Evolutionary conservation across 805 yeast species (phyloP), one percentile per base, ranked within the genome.

Genomic region (Metschnikowia hibisci): DNA sequence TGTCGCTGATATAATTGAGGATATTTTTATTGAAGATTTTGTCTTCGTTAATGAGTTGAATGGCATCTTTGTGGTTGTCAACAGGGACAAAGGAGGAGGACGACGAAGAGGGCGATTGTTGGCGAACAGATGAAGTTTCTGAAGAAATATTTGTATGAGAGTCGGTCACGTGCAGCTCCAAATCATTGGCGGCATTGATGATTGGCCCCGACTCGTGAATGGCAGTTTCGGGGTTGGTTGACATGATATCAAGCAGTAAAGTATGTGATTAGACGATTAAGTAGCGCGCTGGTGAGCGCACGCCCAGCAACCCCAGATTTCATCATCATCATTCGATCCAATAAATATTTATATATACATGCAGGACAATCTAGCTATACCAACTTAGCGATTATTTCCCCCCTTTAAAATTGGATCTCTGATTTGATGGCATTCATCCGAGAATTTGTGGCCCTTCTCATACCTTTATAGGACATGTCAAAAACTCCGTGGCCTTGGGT

Each of bases 401-500:
- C 23, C 16, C 6, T 12, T 10, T 15, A 31, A 15, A 48, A 40
- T 23, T 50, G 42, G 23, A 51, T 43, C 23, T 52, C 56, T 12
- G 40, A 39, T 32, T 40, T 43, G 42, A 52, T 46, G 9, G 48
- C 25, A 16, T 40, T 32, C 42, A 51, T 37, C 7, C 56, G 30
- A 2, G 49, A 34, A 20, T 41, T 37, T 2, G 80, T 66, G 1
- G 84, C 84, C 40, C 81, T 67, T 51, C 81, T 79, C 84, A 88
- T 88, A 3, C 88, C 86, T 31, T 71, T 62, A 51, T 82, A 85
- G 11, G 77, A 74, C 96, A 91, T 87, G 46, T 80, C 80, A 61
- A 86, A 89, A 2, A 81, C 76, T 2, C 90, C 96, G 33, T 96
- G 73, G 1, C 99, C 99, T 57, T 88, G 89, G 0, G 97, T 90